phyloP scores from a whole-genome alignment of 2,329 filamentous ascomycete species.

The Hortaea werneckii region DNA sequence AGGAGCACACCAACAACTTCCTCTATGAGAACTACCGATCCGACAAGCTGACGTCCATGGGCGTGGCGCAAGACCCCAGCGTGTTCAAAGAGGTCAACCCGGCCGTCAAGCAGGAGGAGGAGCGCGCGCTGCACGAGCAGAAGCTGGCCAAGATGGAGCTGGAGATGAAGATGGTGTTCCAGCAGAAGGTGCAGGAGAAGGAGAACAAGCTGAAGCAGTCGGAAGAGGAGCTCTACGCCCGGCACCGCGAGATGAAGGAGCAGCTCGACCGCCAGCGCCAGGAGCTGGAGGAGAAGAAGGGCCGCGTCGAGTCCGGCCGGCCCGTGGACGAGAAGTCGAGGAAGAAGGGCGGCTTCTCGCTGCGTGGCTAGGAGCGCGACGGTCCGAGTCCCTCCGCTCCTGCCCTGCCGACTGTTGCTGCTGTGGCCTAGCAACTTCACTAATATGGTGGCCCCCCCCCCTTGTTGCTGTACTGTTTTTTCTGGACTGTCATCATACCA shows the following conservation, averaged over 20 bases:
- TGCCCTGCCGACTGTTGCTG: too few species aligned
- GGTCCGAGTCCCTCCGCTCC: not conserved
- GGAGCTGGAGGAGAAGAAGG: constrained; percentile 98
- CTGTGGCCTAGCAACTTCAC: too few species aligned
- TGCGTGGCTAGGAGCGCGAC: constrained; percentile 45
- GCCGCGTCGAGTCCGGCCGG: constrained; percentile 84
- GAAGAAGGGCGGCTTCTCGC: constrained; percentile 81
- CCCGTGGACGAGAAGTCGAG: constrained; percentile 97
- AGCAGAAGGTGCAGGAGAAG: constrained; percentile 99
- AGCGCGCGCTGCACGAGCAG: constrained; percentile 94
- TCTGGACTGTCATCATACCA: too few species aligned
- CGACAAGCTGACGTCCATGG: constrained; percentile 97
- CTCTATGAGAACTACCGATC: constrained; percentile 99
- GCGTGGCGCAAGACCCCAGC: constrained; percentile 93
- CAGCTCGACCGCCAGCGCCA: constrained; percentile 89
- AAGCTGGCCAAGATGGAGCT: constrained; percentile 99
- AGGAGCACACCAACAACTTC: constrained; percentile 99
- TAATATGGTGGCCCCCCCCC: not conserved
- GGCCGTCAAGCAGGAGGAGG: constrained; percentile 98
- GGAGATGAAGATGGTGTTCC: constrained; percentile 99
- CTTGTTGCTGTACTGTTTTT: not conserved
- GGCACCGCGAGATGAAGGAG: constrained; percentile 99
- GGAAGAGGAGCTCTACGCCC: constrained; percentile 95
- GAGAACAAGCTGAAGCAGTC: constrained; percentile 99
- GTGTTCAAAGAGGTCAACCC: constrained; percentile 99